phyloP scores from a whole-genome alignment of 2,329 filamentous ascomycete species.

The Fusarium tjaetaba region DNA sequence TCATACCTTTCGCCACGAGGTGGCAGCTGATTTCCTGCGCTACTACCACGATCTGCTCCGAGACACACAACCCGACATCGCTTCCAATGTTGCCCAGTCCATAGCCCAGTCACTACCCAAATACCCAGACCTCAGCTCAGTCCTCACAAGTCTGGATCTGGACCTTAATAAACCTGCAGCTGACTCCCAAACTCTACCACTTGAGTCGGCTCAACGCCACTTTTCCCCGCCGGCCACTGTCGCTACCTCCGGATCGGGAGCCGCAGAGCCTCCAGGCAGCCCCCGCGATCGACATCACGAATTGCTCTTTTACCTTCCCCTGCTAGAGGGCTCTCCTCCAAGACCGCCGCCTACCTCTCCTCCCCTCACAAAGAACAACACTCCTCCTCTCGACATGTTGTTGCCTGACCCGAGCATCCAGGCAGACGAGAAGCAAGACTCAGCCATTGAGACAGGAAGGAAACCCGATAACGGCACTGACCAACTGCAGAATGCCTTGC shows the following conservation, averaged over 20 bases:
- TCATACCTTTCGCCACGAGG: conserved; percentile 64
- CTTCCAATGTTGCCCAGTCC: conserved; percentile 56
- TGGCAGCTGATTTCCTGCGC: conserved; percentile 66
- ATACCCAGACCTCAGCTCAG: conserved; percentile 57
- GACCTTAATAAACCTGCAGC: conserved; percentile 42
- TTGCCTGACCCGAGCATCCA: conserved; percentile 42
- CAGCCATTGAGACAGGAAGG: conserved; percentile 39
- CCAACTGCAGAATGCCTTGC: conserved; percentile 26
- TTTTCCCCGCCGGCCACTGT: conserved; percentile 43
- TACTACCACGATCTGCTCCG: conserved; percentile 63
- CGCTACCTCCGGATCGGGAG: conserved; percentile 43
- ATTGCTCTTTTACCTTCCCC: conserved; percentile 71
- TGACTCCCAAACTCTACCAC: conserved; percentile 50
- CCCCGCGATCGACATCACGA: conserved; percentile 67
- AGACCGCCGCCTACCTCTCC: conserved; percentile 37
- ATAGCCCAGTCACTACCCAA: conserved; percentile 57
- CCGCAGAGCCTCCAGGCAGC: conserved; percentile 50
- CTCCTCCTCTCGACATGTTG: conserved; percentile 35
- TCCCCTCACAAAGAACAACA: conserved; percentile 29
- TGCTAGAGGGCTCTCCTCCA: conserved; percentile 61
- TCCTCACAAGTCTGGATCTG: conserved; percentile 49
- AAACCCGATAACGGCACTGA: conserved; percentile 18
- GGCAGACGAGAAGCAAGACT: conserved; percentile 37
- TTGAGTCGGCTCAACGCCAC: conserved; percentile 48
- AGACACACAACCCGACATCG: conserved; percentile 58